Evolutionary conservation across 345 rosid species (phyloP).

Genomic region (Anacardium occidentale): DNA sequence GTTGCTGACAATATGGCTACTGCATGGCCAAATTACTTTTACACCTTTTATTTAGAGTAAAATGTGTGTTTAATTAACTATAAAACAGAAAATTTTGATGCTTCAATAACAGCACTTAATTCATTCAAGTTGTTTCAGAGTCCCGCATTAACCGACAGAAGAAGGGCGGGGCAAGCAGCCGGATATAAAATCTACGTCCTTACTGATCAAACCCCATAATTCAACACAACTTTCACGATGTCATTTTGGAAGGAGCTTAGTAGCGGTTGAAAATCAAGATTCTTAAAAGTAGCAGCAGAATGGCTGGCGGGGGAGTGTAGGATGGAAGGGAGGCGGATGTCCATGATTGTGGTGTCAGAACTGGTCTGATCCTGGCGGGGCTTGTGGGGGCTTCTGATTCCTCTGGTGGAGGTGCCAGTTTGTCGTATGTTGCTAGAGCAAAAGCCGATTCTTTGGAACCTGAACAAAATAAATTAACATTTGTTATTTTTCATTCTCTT

Average conservation of each 20-base stretch:
- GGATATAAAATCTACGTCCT: no score
- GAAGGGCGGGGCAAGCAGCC: no score
- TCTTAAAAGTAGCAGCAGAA: background rate
- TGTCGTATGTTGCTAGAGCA: slow-evolving; percentile 34
- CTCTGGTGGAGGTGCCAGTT: slow-evolving; percentile 33
- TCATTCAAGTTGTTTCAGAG: no score
- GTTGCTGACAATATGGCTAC: no score
- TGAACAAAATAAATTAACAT: slow-evolving; percentile 10
- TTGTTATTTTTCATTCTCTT: background rate
- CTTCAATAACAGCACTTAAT: no score
- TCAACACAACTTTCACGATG: no score
- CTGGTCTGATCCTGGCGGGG: slow-evolving; percentile 37
- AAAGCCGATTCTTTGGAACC: slow-evolving; percentile 35
- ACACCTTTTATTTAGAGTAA: no score
- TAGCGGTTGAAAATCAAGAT: background rate
- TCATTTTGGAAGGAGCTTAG: background rate
- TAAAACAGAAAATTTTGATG: no score
- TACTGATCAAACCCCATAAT: no score
- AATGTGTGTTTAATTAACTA: no score
- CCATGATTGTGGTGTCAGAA: slow-evolving; percentile 29
- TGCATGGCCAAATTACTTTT: no score
- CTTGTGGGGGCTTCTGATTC: slow-evolving; percentile 25
- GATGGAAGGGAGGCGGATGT: slow-evolving; percentile 16
- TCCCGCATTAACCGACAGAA: no score
- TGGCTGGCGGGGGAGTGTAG: background rate